These are phyloP conservation scores for Phanerochaete sordida DNA, from an alignment of 768 basidiomycete genomes.

Conservation along the genomic window DNA sequence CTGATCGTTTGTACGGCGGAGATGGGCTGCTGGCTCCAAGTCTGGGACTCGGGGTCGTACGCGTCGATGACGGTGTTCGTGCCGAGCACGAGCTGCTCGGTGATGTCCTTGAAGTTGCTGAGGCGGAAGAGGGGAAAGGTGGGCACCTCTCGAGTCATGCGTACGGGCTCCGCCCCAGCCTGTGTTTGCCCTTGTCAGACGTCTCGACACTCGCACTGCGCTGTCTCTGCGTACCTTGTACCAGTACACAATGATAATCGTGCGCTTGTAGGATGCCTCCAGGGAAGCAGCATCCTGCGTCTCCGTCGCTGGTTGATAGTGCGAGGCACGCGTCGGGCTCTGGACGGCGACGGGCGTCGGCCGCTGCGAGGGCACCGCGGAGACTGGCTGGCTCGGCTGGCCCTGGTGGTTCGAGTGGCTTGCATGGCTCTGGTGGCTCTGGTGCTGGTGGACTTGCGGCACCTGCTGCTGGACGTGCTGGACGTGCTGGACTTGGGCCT, in stretches of 20 bases:
- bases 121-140: constrained; percentile 68
- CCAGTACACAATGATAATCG: constrained; percentile 67
- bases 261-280: constrained; percentile 41
- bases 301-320: constrained; percentile 1
- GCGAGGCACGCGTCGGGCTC: neutral
- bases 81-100: constrained; percentile 51
- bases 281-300: constrained; percentile 11
- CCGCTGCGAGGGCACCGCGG: neutral
- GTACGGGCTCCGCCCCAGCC: constrained; percentile 52
- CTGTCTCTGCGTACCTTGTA: constrained; percentile 53
- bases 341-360: neutral
- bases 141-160: constrained; percentile 52
- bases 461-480: constrained; percentile 8
- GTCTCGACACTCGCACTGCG: too few relatives aligned
- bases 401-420: neutral
- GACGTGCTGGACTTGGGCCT: neutral
- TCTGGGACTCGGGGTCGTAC: constrained; percentile 47
- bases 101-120: constrained; percentile 46
- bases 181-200: too few relatives aligned
- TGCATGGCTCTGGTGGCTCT: neutral
- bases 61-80: constrained; percentile 56
- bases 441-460: neutral
- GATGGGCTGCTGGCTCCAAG: constrained; percentile 69
- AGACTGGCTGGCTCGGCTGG: neutral
- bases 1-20: constrained; percentile 56